These are phyloP conservation scores for Abrus pulchellus DNA, from an alignment of 306 rosid genomes.

Conservation along the genomic window DNA sequence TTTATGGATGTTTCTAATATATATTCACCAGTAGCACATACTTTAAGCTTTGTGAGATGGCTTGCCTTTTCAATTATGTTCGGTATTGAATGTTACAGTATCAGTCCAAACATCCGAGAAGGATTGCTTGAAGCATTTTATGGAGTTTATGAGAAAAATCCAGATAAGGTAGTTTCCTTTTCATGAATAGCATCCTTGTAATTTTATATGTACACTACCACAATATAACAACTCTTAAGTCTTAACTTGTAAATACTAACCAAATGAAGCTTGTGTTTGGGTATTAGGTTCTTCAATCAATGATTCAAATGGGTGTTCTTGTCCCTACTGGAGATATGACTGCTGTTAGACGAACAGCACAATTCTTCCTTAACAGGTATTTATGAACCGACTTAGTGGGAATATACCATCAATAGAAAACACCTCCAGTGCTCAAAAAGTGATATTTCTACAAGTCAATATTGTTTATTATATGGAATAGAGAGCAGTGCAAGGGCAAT, in stretches of 20 bases:
- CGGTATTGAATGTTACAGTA: slow-evolving; percentile 62
- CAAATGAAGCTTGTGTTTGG: slow-evolving; percentile 47
- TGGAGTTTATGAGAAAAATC: slow-evolving; percentile 95
- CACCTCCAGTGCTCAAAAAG: slow-evolving; percentile 19
- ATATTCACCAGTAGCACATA: slow-evolving; percentile 23
- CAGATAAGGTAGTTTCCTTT: slow-evolving; percentile 85
- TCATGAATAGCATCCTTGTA: slow-evolving; percentile 24
- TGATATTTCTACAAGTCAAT: slow-evolving; percentile 34
- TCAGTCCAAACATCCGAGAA: slow-evolving; percentile 93
- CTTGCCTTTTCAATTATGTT: slow-evolving; percentile 43
- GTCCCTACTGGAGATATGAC: slow-evolving; percentile 99
- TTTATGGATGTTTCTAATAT: slow-evolving; percentile 36
- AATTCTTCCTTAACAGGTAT: slow-evolving; percentile 93
- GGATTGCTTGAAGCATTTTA: slow-evolving; percentile 94
- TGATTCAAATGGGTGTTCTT: slow-evolving; percentile 99
- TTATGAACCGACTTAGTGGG: slow-evolving; percentile 42
- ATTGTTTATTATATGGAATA: not conserved
- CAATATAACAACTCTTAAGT: slow-evolving; percentile 32
- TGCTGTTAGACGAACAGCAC: slow-evolving; percentile 95
- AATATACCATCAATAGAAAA: slow-evolving; percentile 33
- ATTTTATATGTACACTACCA: slow-evolving; percentile 28
- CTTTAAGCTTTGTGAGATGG: slow-evolving; percentile 33
- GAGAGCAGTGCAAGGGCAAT: not conserved
- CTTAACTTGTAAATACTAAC: slow-evolving; percentile 37
- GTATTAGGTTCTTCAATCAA: slow-evolving; percentile 93